A percentile compares a stretch with the other conserved stretches of the same genome.
Conservation (phyloP, 225 moss, liverwort and hornwort species). For the Pseudoscleropodium purum region DNA sequence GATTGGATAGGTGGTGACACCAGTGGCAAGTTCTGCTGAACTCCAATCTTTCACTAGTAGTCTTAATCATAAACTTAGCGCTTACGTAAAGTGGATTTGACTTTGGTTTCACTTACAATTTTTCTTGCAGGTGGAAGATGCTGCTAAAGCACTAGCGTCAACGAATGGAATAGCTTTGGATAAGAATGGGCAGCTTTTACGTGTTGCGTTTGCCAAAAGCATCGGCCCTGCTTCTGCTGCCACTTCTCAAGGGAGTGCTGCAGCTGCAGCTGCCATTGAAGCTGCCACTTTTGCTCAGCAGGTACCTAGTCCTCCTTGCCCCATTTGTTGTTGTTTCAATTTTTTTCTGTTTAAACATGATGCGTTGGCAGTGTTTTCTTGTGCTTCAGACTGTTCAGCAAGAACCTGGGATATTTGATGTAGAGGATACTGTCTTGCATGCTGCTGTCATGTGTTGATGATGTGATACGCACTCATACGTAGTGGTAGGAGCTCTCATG, state of each 20-base stretch:
- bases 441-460: background rate
- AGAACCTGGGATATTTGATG: background rate
- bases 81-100: background rate
- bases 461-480: background rate
- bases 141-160: conserved; percentile 77
- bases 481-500: background rate
- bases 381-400: background rate
- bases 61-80: background rate
- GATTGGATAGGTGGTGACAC: background rate
- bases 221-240: conserved; percentile 68
- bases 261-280: conserved; percentile 96
- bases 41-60: background rate
- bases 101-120: background rate
- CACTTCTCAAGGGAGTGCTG: conserved; percentile 70
- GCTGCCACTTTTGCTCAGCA: conserved; percentile 98
- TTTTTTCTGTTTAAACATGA: background rate
- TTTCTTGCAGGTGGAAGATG: conserved; percentile 76
- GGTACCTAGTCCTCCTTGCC: conserved; percentile 19
- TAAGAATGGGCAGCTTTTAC: conserved; percentile 87
- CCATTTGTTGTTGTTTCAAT: background rate
- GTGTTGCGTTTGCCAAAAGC: conserved; percentile 97
- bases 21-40: background rate
- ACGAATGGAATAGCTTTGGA: conserved; percentile 89
- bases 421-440: background rate
- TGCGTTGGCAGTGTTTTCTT: background rate